Percentiles rank a stretch among this genome's conserved stretches.
phyloP scores from a whole-genome alignment of 208 protist species.

The Crithidia acanthocephali region DNA sequence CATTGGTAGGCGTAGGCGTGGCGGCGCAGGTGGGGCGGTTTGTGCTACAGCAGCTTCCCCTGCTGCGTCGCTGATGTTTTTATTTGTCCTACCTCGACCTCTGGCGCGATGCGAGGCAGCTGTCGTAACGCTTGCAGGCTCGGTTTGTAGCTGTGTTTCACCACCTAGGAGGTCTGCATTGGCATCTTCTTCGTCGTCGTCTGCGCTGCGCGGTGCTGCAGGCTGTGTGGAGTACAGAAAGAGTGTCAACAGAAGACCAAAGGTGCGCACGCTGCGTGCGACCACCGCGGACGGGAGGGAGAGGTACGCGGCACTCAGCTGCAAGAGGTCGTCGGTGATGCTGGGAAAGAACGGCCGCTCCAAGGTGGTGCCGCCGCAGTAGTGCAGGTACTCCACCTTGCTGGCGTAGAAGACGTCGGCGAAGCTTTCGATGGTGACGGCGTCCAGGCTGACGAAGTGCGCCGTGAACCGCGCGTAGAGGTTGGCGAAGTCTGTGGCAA shows the following conservation, averaged over 20 bases:
- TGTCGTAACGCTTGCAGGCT: neutral
- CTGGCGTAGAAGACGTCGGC: constrained; percentile 49
- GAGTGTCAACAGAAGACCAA: constrained; percentile 66
- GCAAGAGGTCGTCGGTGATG: constrained; percentile 61
- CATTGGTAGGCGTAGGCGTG: constrained; percentile 12
- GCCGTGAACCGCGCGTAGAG: constrained; percentile 48
- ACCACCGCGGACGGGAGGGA: constrained; percentile 43
- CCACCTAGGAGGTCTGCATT: neutral
- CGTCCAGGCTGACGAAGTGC: constrained; percentile 28
- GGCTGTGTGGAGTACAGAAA: constrained; percentile 77
- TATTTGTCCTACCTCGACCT: neutral
- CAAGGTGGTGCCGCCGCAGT: constrained; percentile 51
- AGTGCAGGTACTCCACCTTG: constrained; percentile 75
- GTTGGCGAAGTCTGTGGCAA: constrained; percentile 59
- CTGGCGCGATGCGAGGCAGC: neutral
- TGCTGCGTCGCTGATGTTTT: neutral
- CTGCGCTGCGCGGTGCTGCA: neutral
- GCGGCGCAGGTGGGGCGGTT: constrained; percentile 9
- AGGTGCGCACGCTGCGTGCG: constrained; percentile 48
- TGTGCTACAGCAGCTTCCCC: neutral
- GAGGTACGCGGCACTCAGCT: constrained; percentile 69
- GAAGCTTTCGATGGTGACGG: constrained; percentile 53
- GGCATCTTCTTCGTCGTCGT: neutral
- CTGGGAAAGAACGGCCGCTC: constrained; percentile 48
- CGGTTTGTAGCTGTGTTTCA: neutral